A percentile compares a stretch with the other conserved stretches of the same genome.
Evolutionary conservation across 257 asterid genomes (phyloP).

Genomic region (Solanum megistacrolobum): DNA sequence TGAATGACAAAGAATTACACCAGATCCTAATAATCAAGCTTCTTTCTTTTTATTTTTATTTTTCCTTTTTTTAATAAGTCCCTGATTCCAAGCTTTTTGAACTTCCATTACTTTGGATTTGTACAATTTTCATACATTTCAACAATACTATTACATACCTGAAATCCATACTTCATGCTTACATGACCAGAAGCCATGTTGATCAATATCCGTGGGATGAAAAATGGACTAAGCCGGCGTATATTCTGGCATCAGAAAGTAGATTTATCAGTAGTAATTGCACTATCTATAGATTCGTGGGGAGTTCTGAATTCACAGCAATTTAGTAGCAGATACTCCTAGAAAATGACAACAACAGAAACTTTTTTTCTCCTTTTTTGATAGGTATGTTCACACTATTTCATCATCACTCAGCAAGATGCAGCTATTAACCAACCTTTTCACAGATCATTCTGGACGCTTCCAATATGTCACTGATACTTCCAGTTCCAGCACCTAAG

Average conservation of each 20-base stretch:
- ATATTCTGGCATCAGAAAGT: slow-evolving; percentile 43
- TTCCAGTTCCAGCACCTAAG: slow-evolving; percentile 96
- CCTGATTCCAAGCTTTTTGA: background rate
- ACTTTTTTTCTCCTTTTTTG: background rate
- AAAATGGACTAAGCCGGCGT: slow-evolving; percentile 93
- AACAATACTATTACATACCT: slow-evolving; percentile 29
- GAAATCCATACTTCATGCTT: slow-evolving; percentile 95
- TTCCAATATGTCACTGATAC: slow-evolving; percentile 80
- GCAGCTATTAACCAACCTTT: slow-evolving; percentile 40
- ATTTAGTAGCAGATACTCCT: background rate
- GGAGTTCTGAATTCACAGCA: background rate
- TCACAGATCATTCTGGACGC: slow-evolving; percentile 82
- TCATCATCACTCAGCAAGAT: background rate
- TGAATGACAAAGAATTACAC: background rate
- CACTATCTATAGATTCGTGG: background rate
- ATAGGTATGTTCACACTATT: background rate
- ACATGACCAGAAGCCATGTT: slow-evolving; percentile 99
- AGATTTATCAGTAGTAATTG: background rate
- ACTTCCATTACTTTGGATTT: background rate
- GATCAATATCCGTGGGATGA: slow-evolving; percentile 86
- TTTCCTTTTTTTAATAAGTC: background rate
- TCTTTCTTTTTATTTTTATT: background rate
- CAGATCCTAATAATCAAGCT: background rate
- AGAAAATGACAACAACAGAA: background rate
- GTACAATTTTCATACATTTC: background rate